Evolutionary conservation across 2,329 filamentous ascomycete genomes (phyloP).

Genomic region (Calonectria hongkongensis): DNA sequence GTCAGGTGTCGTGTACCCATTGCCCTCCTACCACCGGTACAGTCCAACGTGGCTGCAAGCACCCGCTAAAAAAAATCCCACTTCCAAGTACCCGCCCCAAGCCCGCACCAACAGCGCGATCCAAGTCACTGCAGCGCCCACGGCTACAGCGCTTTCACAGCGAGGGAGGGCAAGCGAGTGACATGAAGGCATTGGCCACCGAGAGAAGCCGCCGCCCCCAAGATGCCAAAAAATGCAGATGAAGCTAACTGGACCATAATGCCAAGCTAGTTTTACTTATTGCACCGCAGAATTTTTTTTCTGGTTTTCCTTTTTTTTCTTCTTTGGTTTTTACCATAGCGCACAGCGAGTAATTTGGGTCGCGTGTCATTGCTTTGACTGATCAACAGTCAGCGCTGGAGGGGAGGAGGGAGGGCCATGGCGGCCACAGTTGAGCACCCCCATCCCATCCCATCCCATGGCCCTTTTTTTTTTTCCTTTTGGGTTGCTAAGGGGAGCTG

Average conservation of each 20-base stretch:
- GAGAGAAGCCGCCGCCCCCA: not conserved
- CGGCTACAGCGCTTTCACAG: constrained; percentile 14
- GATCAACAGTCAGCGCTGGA: not conserved
- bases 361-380: not conserved
- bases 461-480: constrained; percentile 11
- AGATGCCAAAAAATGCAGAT: not conserved
- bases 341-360: not conserved
- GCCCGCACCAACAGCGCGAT: constrained; percentile 14
- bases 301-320: not conserved
- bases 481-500: constrained; percentile 20
- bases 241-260: not conserved
- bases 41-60: constrained; percentile 19
- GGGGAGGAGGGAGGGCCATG: not conserved
- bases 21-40: constrained; percentile 7
- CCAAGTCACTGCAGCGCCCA: constrained; percentile 22
- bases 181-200: not conserved
- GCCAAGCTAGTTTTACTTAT: not conserved
- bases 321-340: not conserved
- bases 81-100: constrained; percentile 20
- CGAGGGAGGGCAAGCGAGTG: not conserved
- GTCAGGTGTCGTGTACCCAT: constrained; percentile 24
- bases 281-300: not conserved
- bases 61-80: constrained; percentile 10
- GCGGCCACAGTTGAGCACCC: not conserved
- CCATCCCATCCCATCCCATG: not conserved